Evolutionary conservation across 2,329 filamentous ascomycete genomes (phyloP).

Genomic region (Colletotrichum ledebouriae): DNA sequence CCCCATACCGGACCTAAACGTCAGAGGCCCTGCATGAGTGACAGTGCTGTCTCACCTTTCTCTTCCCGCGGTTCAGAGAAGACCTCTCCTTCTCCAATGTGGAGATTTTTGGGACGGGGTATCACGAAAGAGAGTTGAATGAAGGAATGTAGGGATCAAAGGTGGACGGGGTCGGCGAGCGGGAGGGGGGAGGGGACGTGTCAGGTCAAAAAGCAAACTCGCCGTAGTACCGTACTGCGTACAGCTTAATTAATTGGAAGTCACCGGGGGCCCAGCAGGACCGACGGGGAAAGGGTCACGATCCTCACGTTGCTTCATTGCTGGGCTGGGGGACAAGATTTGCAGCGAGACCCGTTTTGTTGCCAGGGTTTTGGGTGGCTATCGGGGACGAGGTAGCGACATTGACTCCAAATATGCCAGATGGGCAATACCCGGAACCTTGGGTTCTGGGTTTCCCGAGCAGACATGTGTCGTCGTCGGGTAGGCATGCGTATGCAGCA

Average conservation of each 20-base stretch:
- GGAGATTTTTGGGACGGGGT: background rate
- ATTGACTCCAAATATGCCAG: constrained; percentile 21
- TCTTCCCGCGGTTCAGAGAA: background rate
- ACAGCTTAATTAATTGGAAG: constrained; percentile 13
- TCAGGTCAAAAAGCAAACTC: constrained; percentile 31
- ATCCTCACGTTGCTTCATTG: constrained; percentile 23
- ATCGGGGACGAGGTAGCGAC: constrained; percentile 12
- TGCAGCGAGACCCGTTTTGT: constrained; percentile 9
- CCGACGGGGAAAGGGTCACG: constrained; percentile 22
- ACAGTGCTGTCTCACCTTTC: constrained; percentile 6
- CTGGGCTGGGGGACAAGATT: constrained; percentile 2
- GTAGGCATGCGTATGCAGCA: background rate
- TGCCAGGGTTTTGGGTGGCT: constrained; percentile 22
- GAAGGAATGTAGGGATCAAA: constrained; percentile 35
- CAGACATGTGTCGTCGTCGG: background rate
- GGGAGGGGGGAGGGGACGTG: constrained; percentile 9
- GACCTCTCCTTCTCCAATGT: background rate
- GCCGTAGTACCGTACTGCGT: background rate
- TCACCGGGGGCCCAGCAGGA: constrained; percentile 4
- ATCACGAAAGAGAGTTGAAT: constrained; percentile 14
- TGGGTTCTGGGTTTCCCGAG: background rate
- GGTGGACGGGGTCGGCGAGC: constrained; percentile 19
- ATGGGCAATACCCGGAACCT: constrained; percentile 1
- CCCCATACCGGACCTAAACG: background rate
- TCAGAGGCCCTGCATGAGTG: background rate